These are phyloP conservation scores for Penicillium sp. DNA, from an alignment of 2,329 filamentous ascomycete species.

Conservation along the genomic window DNA sequence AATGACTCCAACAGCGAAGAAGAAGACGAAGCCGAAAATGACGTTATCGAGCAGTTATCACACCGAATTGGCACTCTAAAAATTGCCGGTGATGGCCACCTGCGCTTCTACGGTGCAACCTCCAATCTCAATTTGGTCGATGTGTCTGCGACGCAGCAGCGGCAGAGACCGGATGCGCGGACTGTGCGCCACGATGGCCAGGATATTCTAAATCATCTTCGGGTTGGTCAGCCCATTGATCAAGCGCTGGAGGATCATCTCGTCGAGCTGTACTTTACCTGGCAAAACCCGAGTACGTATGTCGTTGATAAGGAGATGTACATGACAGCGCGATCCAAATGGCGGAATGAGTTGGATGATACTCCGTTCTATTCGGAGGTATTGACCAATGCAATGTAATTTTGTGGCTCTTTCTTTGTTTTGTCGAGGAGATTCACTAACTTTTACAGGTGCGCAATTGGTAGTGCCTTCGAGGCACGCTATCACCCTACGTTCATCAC, in stretches of 20 bases:
- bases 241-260: constrained; percentile 45
- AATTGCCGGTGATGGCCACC: constrained; percentile 42
- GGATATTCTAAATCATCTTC: constrained; percentile 42
- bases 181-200: constrained; percentile 40
- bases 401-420: background rate
- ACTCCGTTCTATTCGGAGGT: constrained; percentile 43
- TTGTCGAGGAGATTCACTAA: background rate
- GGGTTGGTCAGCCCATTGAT: constrained; percentile 42
- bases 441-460: constrained; percentile 38
- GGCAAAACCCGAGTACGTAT: constrained; percentile 48
- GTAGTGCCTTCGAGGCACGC: constrained; percentile 44
- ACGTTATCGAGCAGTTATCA: constrained; percentile 45
- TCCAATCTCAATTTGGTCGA: constrained; percentile 46
- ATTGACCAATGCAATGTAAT: constrained; percentile 42
- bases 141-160: constrained; percentile 35
- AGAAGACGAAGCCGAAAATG: constrained; percentile 39
- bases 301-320: constrained; percentile 46
- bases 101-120: constrained; percentile 46
- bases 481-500: constrained; percentile 45
- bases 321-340: constrained; percentile 33
- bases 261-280: constrained; percentile 47
- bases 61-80: constrained; percentile 46
- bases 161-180: constrained; percentile 37
- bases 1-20: constrained; percentile 37
- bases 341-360: constrained; percentile 39